Conservation (phyloP, 371 early-diverging fungal species). For the Actinomucor elegans region DNA sequence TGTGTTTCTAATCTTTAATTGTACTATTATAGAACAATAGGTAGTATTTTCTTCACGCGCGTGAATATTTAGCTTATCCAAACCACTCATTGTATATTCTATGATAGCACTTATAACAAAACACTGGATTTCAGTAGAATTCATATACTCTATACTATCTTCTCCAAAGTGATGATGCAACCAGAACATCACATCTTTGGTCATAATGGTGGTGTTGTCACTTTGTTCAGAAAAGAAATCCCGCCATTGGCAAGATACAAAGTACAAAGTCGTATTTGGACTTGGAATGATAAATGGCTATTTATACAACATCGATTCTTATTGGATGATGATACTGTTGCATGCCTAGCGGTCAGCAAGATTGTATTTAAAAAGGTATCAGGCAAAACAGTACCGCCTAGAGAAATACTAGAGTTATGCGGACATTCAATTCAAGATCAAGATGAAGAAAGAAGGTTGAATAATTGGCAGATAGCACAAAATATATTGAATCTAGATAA, state of each 20-base stretch:
- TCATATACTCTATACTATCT: conserved; percentile 40
- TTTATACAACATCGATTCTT: conserved; percentile 44
- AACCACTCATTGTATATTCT: neutral
- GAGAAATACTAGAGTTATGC: conserved; percentile 30
- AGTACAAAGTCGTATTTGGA: conserved; percentile 52
- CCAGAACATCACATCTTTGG: conserved; percentile 32
- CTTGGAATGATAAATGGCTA: conserved; percentile 63
- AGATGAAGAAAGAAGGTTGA: conserved; percentile 24
- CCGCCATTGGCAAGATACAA: conserved; percentile 51
- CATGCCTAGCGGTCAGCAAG: conserved; percentile 38
- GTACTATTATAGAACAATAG: conserved; percentile 32
- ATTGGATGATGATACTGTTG: conserved; percentile 7
- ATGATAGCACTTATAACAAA: conserved; percentile 57
- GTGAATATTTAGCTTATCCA: too few species aligned
- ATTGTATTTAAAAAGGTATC: conserved; percentile 43
- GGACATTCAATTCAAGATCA: conserved; percentile 33
- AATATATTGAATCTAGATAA: conserved; percentile 26
- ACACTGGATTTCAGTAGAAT: conserved; percentile 56
- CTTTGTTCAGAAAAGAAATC: conserved; percentile 57
- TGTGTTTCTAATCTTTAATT: conserved; percentile 1
- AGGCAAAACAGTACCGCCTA: conserved; percentile 44
- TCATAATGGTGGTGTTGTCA: conserved; percentile 40
- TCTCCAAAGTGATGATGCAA: conserved; percentile 44
- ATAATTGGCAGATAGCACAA: conserved; percentile 28
- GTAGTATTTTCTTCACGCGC: conserved; percentile 17